A percentile compares a stretch with the other conserved stretches of the same genome.
phyloP scores from a whole-genome alignment of 23 red algal genomes.

The Gracilaria domingensis region DNA sequence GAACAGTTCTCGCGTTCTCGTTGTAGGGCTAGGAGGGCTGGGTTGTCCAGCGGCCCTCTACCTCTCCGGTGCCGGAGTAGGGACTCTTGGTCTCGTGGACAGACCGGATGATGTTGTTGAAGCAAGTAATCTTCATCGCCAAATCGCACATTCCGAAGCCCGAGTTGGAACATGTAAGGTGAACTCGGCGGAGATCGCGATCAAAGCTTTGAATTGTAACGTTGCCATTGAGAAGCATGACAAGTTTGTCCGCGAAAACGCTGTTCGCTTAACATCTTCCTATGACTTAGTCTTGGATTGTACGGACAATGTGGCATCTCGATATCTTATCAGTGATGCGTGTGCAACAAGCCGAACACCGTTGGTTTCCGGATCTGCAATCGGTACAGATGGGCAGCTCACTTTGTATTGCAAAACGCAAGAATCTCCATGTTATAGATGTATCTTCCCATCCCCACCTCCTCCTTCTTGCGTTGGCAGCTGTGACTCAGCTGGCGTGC shows the following conservation, averaged over 20 bases:
- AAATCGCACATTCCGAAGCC: slow-evolving; percentile 71
- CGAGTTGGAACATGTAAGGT: slow-evolving; percentile 72
- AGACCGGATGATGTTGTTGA: slow-evolving; percentile 81
- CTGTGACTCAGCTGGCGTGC: slow-evolving; percentile 93
- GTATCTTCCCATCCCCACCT: slow-evolving; percentile 84
- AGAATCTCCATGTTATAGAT: slow-evolving; percentile 88
- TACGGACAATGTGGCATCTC: slow-evolving; percentile 90
- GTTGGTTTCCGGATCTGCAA: slow-evolving; percentile 88
- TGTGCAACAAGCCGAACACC: slow-evolving; percentile 74
- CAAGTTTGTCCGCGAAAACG: slow-evolving; percentile 43
- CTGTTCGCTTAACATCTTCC: slow-evolving; percentile 26
- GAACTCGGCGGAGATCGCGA: slow-evolving; percentile 33
- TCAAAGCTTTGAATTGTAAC: slow-evolving; percentile 68
- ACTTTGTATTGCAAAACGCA: slow-evolving; percentile 57
- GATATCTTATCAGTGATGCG: slow-evolving; percentile 92
- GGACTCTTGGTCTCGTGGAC: slow-evolving; percentile 82
- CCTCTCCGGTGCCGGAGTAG: slow-evolving; percentile 93
- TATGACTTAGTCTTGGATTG: slow-evolving; percentile 97
- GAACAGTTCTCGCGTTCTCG: slow-evolving; percentile 64
- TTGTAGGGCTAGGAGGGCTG: slow-evolving; percentile 90
- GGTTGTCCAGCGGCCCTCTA: slow-evolving; percentile 95
- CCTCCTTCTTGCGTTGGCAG: slow-evolving; percentile 85
- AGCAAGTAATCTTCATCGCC: slow-evolving; percentile 90
- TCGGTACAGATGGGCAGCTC: slow-evolving; percentile 93
- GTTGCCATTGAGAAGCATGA: slow-evolving; percentile 49